A percentile compares a stretch with the other conserved stretches of the same genome.
Conservation (phyloP, 2,329 filamentous ascomycete genomes). For the Leptographium flavum region DNA sequence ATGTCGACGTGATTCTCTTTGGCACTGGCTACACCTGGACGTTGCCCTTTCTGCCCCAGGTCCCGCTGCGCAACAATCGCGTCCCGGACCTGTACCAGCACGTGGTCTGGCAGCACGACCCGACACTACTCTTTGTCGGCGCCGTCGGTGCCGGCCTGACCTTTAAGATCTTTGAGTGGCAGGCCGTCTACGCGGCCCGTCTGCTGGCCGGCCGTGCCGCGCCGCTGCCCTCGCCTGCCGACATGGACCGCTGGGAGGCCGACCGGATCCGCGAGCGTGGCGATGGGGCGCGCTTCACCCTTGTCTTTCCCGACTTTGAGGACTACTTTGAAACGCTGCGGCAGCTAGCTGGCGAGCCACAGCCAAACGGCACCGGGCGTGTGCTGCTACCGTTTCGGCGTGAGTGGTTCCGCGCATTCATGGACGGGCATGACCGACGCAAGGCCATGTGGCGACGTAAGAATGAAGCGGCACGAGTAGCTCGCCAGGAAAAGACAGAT, state of each 20-base stretch:
- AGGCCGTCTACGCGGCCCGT: conserved; percentile 46
- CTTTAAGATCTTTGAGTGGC: conserved; percentile 57
- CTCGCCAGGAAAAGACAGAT: too few species aligned
- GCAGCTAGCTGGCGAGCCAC: conserved; percentile 27
- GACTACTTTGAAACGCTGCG: conserved; percentile 48
- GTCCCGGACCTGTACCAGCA: conserved; percentile 43
- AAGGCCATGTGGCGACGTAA: conserved; percentile 7
- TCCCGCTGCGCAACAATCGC: conserved; percentile 37
- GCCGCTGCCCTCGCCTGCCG: conserved; percentile 29
- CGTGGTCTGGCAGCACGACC: conserved; percentile 38
- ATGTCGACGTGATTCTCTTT: conserved; percentile 50
- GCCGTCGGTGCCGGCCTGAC: conserved; percentile 45
- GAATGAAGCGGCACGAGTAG: conserved; percentile 3
- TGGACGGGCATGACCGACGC: conserved; percentile 8
- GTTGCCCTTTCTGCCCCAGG: conserved; percentile 41
- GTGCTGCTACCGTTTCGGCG: conserved; percentile 2
- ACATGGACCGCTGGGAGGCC: conserved; percentile 41
- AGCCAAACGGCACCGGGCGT: neutral
- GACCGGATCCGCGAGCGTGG: conserved; percentile 38
- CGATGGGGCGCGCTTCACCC: conserved; percentile 40
- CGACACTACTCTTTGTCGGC: conserved; percentile 41
- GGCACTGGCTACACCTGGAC: conserved; percentile 55
- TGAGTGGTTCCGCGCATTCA: conserved; percentile 6
- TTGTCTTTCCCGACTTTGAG: conserved; percentile 47
- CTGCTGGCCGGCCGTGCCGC: conserved; percentile 38